These are phyloP conservation scores for Tulasnella sp. DNA, from an alignment of 768 basidiomycete species.

Conservation along the genomic window DNA sequence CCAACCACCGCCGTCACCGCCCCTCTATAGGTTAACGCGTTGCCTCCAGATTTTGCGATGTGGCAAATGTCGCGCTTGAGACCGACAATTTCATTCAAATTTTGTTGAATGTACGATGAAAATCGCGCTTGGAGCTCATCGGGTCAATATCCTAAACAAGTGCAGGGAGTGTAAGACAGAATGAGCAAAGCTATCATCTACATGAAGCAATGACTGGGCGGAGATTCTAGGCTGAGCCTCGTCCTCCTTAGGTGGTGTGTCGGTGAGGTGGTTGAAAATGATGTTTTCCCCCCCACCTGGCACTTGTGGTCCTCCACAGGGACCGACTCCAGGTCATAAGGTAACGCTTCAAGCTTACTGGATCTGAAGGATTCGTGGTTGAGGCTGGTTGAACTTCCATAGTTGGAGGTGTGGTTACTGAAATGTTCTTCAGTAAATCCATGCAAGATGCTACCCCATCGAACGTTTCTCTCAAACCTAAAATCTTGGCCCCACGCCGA, in stretches of 20 bases:
- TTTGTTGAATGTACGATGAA: slow-evolving; percentile 84
- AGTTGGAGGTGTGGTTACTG: too few relatives aligned
- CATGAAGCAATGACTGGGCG: background rate
- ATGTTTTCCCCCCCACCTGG: slow-evolving; percentile 19
- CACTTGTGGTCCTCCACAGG: slow-evolving; percentile 32
- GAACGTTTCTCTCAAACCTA: slow-evolving; percentile 75
- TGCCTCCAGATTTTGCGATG: slow-evolving; percentile 58
- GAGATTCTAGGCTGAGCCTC: background rate
- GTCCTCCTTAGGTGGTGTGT: background rate
- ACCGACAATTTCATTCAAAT: slow-evolving; percentile 84
- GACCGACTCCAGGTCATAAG: slow-evolving; percentile 30
- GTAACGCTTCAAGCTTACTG: slow-evolving; percentile 18
- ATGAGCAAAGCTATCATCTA: background rate
- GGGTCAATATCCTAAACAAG: background rate
- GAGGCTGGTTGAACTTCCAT: too few relatives aligned
- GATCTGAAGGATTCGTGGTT: too few relatives aligned
- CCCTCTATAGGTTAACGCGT: slow-evolving; percentile 72
- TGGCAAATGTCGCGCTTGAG: slow-evolving; percentile 84
- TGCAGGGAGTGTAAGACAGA: background rate
- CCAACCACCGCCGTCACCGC: slow-evolving; percentile 57
- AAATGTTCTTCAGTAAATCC: too few relatives aligned
- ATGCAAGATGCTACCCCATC: slow-evolving; percentile 52
- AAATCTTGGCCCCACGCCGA: slow-evolving; percentile 55
- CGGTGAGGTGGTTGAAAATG: background rate
- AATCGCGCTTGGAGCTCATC: slow-evolving; percentile 47